Percentiles rank a stretch among this genome's conserved stretches.
Evolutionary conservation across 192 early-diverging fungal genomes (phyloP).

Genomic region (Podila minutissima): DNA sequence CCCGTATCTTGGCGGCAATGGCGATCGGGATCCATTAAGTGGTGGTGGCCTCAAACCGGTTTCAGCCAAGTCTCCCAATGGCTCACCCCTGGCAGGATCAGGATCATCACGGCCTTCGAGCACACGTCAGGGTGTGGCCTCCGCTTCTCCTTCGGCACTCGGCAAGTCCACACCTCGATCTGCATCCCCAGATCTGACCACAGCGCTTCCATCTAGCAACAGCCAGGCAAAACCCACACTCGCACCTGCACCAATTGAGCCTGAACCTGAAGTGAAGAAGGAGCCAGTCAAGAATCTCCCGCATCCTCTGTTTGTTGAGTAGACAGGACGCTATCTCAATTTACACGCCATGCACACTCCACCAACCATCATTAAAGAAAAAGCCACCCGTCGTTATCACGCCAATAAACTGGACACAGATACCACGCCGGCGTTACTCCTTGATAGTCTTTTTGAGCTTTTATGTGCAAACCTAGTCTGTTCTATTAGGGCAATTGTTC

Average conservation of each 20-base stretch:
- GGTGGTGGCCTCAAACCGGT: neutral
- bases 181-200: conserved; percentile 12
- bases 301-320: conserved; percentile 49
- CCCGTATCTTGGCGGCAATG: conserved; percentile 1
- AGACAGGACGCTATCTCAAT: neutral
- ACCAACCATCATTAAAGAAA: neutral
- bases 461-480: neutral
- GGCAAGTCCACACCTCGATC: neutral
- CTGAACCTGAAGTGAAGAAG: neutral
- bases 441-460: neutral
- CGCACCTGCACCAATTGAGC: conserved; percentile 8
- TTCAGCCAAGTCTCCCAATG: conserved; percentile 4
- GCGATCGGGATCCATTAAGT: conserved; percentile 13
- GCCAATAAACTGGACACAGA: neutral
- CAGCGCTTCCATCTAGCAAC: conserved; percentile 7
- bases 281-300: conserved; percentile 34
- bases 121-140: neutral
- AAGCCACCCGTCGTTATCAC: neutral
- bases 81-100: conserved; percentile 6
- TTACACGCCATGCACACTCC: neutral
- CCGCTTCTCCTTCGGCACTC: neutral
- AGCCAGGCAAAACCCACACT: neutral
- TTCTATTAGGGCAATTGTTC: conserved; percentile 8
- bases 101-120: neutral
- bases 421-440: too few species aligned